Base-by-base conservation (phyloP, 2,329 filamentous ascomycete species). In the Coniochaeta pulveracea region DNA sequence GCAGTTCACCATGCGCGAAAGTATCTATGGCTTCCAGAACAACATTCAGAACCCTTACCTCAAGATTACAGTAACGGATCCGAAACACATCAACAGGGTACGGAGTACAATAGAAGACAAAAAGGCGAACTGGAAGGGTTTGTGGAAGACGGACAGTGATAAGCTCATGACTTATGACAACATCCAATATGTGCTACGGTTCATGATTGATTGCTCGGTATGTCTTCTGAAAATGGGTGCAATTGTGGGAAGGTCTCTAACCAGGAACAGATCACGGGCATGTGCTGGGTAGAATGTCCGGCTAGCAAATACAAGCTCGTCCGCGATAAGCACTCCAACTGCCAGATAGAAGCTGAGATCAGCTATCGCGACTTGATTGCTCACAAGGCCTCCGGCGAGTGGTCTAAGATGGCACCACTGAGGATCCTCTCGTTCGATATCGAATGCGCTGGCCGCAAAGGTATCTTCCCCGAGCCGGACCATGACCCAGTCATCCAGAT, bases 401-500 rank as follows among this genome's bases (percentile, higher is more conserved):
- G 89, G 86, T 85, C 85, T 18, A 98, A 95, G 60, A 95, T 96
- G 79, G 91, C 93, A 0, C 91, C 91, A 0, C 65, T 98, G 4
- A 78, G 91, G 40, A 81, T 94, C 29, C 60, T 98, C 28, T 96
- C 91, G 4, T 96, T 98, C 50, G 91, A 98, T 72, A 98, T 98
- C 46, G 91, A 98, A 57, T 98, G 91, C 56, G 91, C 91, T 46
- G 91, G 91, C 33, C 82, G 93, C 46, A 96, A 98, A 59, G 91
- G 91, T 43, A 82, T 98, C 50, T 98, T 98, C 49, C 91, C 93
- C 0, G 91, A 98, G 55, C 78, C 93, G 8, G 77, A 89, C 39
- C 63, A 85, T 14, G 91, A 98, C 48, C 86, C 89, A 0, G 88
- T 98, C 43, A 98, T 98, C 44, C 91, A 98, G 55, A 98, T 98